Percentiles rank a stretch among this genome's conserved stretches.
Conservation (phyloP, 768 basidiomycete genomes). For the Lentinula detonsa region DNA sequence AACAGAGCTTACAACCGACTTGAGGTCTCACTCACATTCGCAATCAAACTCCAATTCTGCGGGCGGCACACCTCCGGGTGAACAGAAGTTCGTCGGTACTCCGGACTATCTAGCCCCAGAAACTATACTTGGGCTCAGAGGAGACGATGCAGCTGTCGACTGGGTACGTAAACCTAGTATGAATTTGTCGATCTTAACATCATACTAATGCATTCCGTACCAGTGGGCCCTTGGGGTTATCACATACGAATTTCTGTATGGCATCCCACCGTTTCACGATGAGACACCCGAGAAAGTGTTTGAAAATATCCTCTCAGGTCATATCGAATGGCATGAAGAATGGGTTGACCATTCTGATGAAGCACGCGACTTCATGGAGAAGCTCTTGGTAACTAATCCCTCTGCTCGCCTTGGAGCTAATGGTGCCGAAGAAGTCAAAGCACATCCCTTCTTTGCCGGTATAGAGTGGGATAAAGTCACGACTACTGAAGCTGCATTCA, state of each 20-base stretch:
- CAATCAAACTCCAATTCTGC: slow-evolving; percentile 27
- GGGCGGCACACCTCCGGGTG: slow-evolving; percentile 66
- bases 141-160: slow-evolving; percentile 93
- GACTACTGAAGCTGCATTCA: slow-evolving; percentile 85
- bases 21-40: slow-evolving; percentile 70
- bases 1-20: slow-evolving; percentile 75
- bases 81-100: slow-evolving; percentile 95
- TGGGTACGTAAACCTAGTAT: slow-evolving; percentile 60
- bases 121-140: slow-evolving; percentile 90
- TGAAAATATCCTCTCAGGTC: slow-evolving; percentile 93
- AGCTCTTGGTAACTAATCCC: slow-evolving; percentile 79
- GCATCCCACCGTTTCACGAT: slow-evolving; percentile 96
- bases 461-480: slow-evolving; percentile 95
- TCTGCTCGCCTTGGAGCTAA: slow-evolving; percentile 72
- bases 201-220: slow-evolving; percentile 9
- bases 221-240: slow-evolving; percentile 99
- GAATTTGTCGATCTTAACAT: neutral
- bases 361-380: slow-evolving; percentile 85
- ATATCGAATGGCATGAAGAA: slow-evolving; percentile 95
- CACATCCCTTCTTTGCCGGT: slow-evolving; percentile 82
- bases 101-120: slow-evolving; percentile 97
- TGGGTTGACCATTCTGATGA: slow-evolving; percentile 83
- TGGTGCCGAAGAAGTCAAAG: slow-evolving; percentile 90
- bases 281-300: slow-evolving; percentile 97
- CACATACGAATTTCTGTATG: slow-evolving; percentile 96